Evolutionary conservation across 768 basidiomycete genomes (phyloP).

Genomic region (Cyathus striatus): DNA sequence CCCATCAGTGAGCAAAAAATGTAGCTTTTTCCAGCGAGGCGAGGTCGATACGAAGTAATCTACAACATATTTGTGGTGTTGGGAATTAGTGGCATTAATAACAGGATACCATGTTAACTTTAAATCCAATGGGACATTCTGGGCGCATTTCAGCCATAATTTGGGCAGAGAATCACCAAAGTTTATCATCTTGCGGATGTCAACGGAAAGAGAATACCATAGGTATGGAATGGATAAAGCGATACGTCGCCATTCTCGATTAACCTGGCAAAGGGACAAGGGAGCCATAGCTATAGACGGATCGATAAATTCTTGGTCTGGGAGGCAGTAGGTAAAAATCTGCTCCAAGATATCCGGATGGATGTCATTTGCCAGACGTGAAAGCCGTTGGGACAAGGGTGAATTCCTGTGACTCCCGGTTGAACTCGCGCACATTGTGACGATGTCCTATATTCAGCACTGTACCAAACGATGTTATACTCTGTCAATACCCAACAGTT

Average conservation of each 20-base stretch:
- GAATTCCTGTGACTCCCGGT: no score
- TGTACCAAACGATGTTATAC: no score
- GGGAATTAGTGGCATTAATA: no score
- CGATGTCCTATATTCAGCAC: no score
- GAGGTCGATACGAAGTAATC: no score
- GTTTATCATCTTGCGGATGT: constrained; percentile 9
- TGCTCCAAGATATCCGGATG: constrained; percentile 18
- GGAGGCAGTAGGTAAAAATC: constrained; percentile 15
- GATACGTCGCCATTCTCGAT: constrained; percentile 14
- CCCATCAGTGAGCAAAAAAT: no score
- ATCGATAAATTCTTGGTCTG: constrained; percentile 13
- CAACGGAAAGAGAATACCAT: constrained; percentile 15
- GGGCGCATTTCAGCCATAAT: constrained; percentile 14
- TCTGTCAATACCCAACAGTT: no score
- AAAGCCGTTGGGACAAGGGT: no score
- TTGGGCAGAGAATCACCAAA: constrained; percentile 10
- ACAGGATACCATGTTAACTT: no score
- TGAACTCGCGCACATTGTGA: no score
- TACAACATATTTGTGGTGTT: no score
- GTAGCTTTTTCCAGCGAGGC: no score
- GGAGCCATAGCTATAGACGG: constrained; percentile 12
- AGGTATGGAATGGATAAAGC: constrained; percentile 14
- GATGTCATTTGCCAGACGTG: constrained; percentile 5
- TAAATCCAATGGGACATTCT: constrained; percentile 12
- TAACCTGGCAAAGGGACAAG: constrained; percentile 15